Evolutionary conservation across 108 stramenopile species (phyloP).

Genomic region (Asterionellopsis glacialis): DNA sequence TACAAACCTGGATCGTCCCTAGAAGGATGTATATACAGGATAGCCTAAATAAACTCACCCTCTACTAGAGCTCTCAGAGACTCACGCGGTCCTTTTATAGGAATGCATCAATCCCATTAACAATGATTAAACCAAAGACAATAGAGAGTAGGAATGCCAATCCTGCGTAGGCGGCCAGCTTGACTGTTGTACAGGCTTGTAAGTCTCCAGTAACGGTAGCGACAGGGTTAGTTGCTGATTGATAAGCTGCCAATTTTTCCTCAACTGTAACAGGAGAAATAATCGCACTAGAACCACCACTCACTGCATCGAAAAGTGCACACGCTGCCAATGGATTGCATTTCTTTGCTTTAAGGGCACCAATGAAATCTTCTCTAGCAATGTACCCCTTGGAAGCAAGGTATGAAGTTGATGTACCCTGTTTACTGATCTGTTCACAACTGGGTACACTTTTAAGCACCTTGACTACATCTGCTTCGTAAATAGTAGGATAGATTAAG

Average conservation of each 20-base stretch:
- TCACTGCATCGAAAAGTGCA: slow-evolving; percentile 35
- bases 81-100: no score
- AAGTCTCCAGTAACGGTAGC: slow-evolving; percentile 15
- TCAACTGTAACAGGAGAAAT: slow-evolving; percentile 31
- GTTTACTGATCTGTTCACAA: slow-evolving; percentile 20
- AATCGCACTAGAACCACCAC: slow-evolving; percentile 30
- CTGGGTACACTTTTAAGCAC: slow-evolving; percentile 24
- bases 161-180: slow-evolving; percentile 34
- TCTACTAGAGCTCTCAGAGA: no score
- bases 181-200: slow-evolving; percentile 23
- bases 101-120: slow-evolving; percentile 32
- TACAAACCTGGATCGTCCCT: no score
- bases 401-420: slow-evolving; percentile 20
- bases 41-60: no score
- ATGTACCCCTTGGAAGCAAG: slow-evolving; percentile 40
- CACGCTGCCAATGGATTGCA: slow-evolving; percentile 37
- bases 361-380: slow-evolving; percentile 26
- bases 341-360: slow-evolving; percentile 18
- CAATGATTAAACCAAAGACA: slow-evolving; percentile 36
- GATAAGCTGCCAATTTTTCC: slow-evolving; percentile 22
- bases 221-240: slow-evolving; percentile 14
- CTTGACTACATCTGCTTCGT: slow-evolving; percentile 13
- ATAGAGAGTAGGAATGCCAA: slow-evolving; percentile 30
- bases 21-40: no score
- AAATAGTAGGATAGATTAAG: slow-evolving; percentile 31